phyloP scores from a whole-genome alignment of 2,329 filamentous ascomycete genomes.

The Cladosporium sp. region DNA sequence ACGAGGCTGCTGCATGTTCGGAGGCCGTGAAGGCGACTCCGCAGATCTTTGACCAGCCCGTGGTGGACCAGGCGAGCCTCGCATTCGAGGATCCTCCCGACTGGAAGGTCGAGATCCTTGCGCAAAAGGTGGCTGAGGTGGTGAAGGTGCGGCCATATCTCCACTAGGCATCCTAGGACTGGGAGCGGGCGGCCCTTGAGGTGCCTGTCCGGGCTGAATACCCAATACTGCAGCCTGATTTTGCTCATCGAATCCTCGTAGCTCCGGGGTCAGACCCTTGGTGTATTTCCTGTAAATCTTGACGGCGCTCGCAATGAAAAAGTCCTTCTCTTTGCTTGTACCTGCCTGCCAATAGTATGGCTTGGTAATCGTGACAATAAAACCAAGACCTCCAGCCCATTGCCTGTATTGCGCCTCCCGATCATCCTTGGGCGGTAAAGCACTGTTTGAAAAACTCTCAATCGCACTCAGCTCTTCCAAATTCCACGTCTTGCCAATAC shows the following conservation, averaged over 20 bases:
- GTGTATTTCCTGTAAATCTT: conserved; percentile 98
- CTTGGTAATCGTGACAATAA: conserved; percentile 84
- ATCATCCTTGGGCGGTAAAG: conserved; percentile 46
- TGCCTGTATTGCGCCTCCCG: conserved; percentile 60
- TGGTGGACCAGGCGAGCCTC: conserved; percentile 28
- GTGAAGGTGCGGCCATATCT: conserved; percentile 7
- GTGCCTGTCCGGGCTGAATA: conserved; percentile 8
- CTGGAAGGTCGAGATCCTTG: conserved; percentile 24
- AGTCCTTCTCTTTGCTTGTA: conserved; percentile 94
- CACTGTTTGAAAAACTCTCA: conserved; percentile 66
- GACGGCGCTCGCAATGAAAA: conserved; percentile 92
- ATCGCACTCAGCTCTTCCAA: conserved; percentile 83
- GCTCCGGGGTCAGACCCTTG: conserved; percentile 71
- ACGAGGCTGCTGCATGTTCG: not conserved
- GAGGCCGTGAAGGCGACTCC: conserved; percentile 3
- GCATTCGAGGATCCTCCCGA: conserved; percentile 27
- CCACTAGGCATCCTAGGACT: conserved; percentile 2
- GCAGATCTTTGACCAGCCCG: conserved; percentile 23
- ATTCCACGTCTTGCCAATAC: conserved; percentile 97
- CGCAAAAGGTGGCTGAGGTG: conserved; percentile 29
- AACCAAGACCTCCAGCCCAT: conserved; percentile 81
- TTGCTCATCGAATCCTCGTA: conserved; percentile 76
- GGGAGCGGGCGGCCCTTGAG: conserved; percentile 1
- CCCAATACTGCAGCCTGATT: conserved; percentile 75
- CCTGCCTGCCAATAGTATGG: conserved; percentile 97